A percentile compares a stretch with the other conserved stretches of the same genome.
phyloP scores from a whole-genome alignment of 2,329 filamentous ascomycete genomes.

The Fusarium pseudoanthophilum region DNA sequence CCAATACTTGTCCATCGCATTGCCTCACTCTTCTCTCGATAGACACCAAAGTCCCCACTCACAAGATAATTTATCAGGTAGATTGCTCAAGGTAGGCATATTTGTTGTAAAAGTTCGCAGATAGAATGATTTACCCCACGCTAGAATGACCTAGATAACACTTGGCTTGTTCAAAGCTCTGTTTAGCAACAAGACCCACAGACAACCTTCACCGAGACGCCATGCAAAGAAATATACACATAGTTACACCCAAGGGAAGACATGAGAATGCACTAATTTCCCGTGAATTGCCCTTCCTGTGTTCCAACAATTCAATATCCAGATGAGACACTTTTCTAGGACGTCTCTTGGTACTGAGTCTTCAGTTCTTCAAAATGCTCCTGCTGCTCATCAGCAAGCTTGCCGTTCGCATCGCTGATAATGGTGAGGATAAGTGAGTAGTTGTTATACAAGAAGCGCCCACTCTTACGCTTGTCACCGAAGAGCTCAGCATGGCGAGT shows the following conservation, averaged over 20 bases:
- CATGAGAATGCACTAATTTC: slow-evolving; percentile 11
- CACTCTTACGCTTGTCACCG: slow-evolving; percentile 81
- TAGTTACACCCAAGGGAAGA: slow-evolving; percentile 26
- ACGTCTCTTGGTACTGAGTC: slow-evolving; percentile 62
- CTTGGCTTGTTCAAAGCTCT: slow-evolving; percentile 18
- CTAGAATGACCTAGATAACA: slow-evolving; percentile 11
- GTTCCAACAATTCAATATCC: neutral
- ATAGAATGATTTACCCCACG: neutral
- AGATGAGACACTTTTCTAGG: slow-evolving; percentile 11
- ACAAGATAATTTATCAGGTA: neutral
- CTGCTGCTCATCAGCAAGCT: slow-evolving; percentile 79
- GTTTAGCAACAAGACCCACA: slow-evolving; percentile 23
- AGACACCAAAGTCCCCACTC: slow-evolving; percentile 2
- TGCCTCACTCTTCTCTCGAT: slow-evolving; percentile 41
- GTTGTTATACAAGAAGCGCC: slow-evolving; percentile 94
- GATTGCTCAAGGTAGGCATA: neutral
- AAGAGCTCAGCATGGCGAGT: slow-evolving; percentile 80
- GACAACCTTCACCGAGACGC: slow-evolving; percentile 39
- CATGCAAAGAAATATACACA: slow-evolving; percentile 34
- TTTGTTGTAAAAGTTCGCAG: slow-evolving; percentile 16
- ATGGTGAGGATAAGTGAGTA: slow-evolving; percentile 96
- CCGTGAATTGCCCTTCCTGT: neutral
- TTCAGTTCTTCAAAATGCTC: slow-evolving; percentile 78
- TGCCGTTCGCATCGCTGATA: slow-evolving; percentile 80
- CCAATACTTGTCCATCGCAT: slow-evolving; percentile 46